These are phyloP conservation scores for Centrapalus pauciflorus DNA, from an alignment of 129 eudicot species.

Conservation along the genomic window DNA sequence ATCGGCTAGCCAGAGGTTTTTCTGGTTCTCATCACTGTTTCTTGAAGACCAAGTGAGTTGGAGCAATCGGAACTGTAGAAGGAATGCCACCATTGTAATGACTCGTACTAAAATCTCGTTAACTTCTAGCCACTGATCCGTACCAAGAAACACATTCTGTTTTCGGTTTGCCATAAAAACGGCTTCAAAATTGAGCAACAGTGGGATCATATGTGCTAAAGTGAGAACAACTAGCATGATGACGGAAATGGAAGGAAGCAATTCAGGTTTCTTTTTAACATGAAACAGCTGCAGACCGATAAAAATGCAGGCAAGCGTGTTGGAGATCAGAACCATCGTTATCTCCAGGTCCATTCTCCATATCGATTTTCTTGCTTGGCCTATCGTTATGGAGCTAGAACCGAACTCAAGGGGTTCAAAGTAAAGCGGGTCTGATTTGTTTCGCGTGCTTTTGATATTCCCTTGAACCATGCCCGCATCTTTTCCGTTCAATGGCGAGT, in stretches of 20 bases:
- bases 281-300: conserved; percentile 64
- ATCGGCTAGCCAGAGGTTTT: conserved; percentile 41
- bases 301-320: conserved; percentile 71
- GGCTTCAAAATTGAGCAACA: conserved; percentile 84
- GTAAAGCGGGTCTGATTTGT: conserved; percentile 57
- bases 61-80: conserved; percentile 71
- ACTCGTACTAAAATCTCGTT: conserved; percentile 87
- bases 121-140: conserved; percentile 85
- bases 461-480: conserved; percentile 43
- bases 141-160: conserved; percentile 49
- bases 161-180: conserved; percentile 44
- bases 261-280: conserved; percentile 51
- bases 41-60: conserved; percentile 77
- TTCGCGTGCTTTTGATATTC: conserved; percentile 58
- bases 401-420: conserved; percentile 51
- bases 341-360: conserved; percentile 94
- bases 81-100: conserved; percentile 88
- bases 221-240: conserved; percentile 70
- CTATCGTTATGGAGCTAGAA: conserved; percentile 49
- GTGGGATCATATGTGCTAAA: conserved; percentile 65
- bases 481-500: conserved; percentile 41
- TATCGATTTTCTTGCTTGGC: conserved; percentile 56
- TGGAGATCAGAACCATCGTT: conserved; percentile 86
- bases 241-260: conserved; percentile 61
- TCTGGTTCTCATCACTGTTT: conserved; percentile 23